Percentiles rank a stretch among this genome's conserved stretches.
Conservation (phyloP, 2,329 filamentous ascomycete genomes). For the Beauveria sp. region DNA sequence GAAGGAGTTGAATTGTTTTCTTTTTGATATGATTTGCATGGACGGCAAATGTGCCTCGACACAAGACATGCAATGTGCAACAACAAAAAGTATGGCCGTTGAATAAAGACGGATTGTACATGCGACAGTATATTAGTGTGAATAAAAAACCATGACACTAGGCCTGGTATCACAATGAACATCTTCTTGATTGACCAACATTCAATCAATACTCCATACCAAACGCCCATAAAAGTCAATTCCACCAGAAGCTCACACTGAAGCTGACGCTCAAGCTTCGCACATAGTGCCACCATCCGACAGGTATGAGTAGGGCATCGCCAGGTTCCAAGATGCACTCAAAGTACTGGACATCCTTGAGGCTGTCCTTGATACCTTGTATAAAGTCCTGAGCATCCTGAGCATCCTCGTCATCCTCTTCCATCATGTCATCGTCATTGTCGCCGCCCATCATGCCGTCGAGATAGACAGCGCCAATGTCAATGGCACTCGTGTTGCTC, state of each 20-base stretch:
- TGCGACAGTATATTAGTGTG: background rate
- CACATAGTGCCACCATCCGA: slow-evolving; percentile 98
- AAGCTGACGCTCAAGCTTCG: slow-evolving; percentile 78
- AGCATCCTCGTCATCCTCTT: slow-evolving; percentile 19
- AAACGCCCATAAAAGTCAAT: slow-evolving; percentile 28
- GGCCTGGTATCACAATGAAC: background rate
- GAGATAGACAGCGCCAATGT: slow-evolving; percentile 59
- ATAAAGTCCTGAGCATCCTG: slow-evolving; percentile 13
- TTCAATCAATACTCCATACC: background rate
- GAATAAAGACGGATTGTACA: background rate
- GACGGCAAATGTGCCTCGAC: background rate
- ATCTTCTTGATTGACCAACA: background rate
- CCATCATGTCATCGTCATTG: slow-evolving; percentile 20
- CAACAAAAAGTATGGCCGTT: background rate
- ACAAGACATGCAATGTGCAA: background rate
- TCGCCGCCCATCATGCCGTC: slow-evolving; percentile 40
- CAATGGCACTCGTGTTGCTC: slow-evolving; percentile 79
- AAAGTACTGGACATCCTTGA: slow-evolving; percentile 47
- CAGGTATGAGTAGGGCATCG: slow-evolving; percentile 80
- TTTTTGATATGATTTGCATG: background rate
- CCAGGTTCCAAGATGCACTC: slow-evolving; percentile 76
- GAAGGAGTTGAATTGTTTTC: slow-evolving; percentile 4
- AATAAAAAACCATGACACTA: background rate
- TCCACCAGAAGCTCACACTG: slow-evolving; percentile 98
- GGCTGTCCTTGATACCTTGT: slow-evolving; percentile 35